Base-by-base conservation (phyloP, 352 stramenopile genomes). In the Phytophthora idaei region DNA sequence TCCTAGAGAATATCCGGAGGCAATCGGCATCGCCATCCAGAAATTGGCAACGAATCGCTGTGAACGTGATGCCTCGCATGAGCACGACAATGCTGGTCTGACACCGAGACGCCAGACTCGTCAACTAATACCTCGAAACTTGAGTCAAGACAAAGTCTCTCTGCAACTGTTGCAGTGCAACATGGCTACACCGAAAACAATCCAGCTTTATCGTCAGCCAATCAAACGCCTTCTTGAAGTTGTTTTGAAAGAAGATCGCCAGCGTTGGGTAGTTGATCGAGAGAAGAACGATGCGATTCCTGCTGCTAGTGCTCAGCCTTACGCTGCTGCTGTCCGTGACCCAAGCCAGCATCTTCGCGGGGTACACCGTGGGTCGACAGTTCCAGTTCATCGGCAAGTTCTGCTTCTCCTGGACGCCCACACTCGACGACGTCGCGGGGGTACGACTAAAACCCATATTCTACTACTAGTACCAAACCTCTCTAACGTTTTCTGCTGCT, bases 341-440 rank as follows among this genome's bases (percentile, higher is more conserved):
- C 1, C 56, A 61, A 14, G 84, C 71, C 21, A 86, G 76, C 50
- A 62, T 90, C 42, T 78, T 69, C 57, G 78, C 84, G 25, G 84
- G 84, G 15, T 92, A 90, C 61, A 80, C 81, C 4, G 71, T 92
- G 21, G 80, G 77, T 42, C 73, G 77, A 9, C 83, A 94, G 71
- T 93, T 90, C 69, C 76, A 90, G 57, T 92, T 87, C 67, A 73
- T 92, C 34, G 85, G 83, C 76, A 92, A 92, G 70, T 94, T 93
- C 71, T 93, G 84, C 72, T 94, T 92, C 77, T 81, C 77, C 12
- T 93, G 71, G 66, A 79, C 67, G 49, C 67, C 71, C n/a, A 83
- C 73, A 29, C 71, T 93, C 29, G 62, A 85, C 12, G 73, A 90
- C 45, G 45, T 93, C 52, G 82, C 79, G 6, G 81, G 85, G 36